A percentile compares a stretch with the other conserved stretches of the same genome.
These are phyloP conservation scores for Volvox carteri DNA, from an alignment of 163 green algal species.

Conservation along the genomic window DNA sequence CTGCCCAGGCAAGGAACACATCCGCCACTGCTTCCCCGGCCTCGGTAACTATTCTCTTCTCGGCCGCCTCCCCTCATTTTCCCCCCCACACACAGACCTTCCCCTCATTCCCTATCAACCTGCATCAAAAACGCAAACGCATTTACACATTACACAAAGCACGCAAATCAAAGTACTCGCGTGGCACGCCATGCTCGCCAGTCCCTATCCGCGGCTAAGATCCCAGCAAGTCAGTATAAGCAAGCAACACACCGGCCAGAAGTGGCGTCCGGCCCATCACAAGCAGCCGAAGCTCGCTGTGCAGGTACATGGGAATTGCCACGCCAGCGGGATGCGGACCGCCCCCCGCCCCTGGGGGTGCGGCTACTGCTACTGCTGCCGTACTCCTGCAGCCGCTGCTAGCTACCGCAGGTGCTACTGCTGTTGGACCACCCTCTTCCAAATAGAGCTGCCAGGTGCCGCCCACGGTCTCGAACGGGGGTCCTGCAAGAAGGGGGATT, in stretches of 20 bases:
- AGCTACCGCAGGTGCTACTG: background rate
- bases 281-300: constrained; percentile 21
- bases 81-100: no score
- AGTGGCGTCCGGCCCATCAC: constrained; percentile 29
- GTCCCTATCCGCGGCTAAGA: no score
- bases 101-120: no score
- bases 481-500: background rate
- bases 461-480: background rate
- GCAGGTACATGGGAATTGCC: constrained; percentile 39
- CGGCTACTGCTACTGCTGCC: background rate
- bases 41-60: no score
- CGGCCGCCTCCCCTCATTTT: no score
- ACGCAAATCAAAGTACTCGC: no score
- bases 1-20: no score
- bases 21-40: no score
- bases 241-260: constrained; percentile 22
- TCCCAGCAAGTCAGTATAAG: no score
- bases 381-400: background rate
- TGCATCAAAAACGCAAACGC: no score
- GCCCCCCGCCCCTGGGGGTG: background rate
- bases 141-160: no score
- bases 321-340: background rate
- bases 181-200: no score
- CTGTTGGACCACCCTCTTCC: constrained; percentile 1
- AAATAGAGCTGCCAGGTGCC: constrained; percentile 35